Evolutionary conservation across 768 basidiomycete genomes (phyloP), one percentile per base, ranked within the genome.

Genomic region (Tylopilus vinaceipallidus): DNA sequence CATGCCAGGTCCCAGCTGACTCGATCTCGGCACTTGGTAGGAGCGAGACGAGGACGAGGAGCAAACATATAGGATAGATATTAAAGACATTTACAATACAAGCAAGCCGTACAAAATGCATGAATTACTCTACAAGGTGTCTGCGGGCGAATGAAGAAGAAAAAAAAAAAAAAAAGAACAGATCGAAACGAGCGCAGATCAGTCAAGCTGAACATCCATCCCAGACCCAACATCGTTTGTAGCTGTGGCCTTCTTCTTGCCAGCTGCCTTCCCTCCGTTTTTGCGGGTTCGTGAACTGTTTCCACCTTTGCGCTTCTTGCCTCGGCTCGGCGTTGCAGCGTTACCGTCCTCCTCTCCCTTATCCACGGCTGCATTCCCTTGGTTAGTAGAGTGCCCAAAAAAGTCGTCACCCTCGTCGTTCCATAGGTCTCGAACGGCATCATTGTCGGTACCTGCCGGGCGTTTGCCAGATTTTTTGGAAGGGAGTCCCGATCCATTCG

Each of bases 321-420:
- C 68, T 36, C 61, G 60, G 42, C 49, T 54, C 4, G 62, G 54
- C 5, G 63, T 63, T 7, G 59, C 53, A 4, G 53, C 52, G 29
- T 56, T 54, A 12, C 61, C 54, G 10, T 72, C 71, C 27, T 73
- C 71, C 35, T 62, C 63, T 4, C 52, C 65, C 26, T 52, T 66
- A 6, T 69, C 69, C 19, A 19, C 49, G 3, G 45, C 41, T 36
- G 41, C 35, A 35, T 48, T 50, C 22, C 55, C 64, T 11, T 63
- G 58, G 20, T 61, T 56, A 11, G 68, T 70, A 19, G 76, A 66
- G 53, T 86, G 85, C 0, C 84, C 86, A 59, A 91, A 91, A 70
- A 91, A 91, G 59, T 88, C 86, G 57, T 91, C 89, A 14, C 88
- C 89, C 61, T 91, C 89, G 39, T 91, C 89, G 55, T 86, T 84